Conservation (phyloP, 495 filamentous ascomycete genomes). For the Podospora anserina region DNA sequence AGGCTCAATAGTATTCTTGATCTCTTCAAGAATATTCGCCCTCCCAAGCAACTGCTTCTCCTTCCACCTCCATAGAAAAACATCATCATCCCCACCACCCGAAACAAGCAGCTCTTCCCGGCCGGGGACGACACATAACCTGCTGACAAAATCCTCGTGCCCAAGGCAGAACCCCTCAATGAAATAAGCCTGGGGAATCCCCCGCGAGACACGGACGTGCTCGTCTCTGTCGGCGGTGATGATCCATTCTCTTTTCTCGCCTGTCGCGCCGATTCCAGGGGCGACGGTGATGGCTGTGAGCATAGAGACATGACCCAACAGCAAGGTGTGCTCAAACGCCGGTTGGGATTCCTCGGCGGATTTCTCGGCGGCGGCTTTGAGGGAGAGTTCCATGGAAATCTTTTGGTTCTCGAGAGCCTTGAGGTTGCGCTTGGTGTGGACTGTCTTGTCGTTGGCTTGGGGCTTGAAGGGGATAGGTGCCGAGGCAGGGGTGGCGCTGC, state of each 20-base stretch:
- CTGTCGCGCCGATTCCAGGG: not conserved
- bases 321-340: conserved; percentile 65
- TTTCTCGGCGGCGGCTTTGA: conserved; percentile 32
- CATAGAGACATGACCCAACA: conserved; percentile 93
- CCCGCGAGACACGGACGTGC: conserved; percentile 89
- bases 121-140: conserved; percentile 60
- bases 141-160: conserved; percentile 76
- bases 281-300: conserved; percentile 69
- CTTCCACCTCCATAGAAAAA: conserved; percentile 83
- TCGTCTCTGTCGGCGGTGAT: conserved; percentile 92
- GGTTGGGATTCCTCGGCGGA: conserved; percentile 43
- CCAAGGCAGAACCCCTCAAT: conserved; percentile 88
- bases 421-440: conserved; percentile 79
- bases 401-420: conserved; percentile 70
- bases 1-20: conserved; percentile 30
- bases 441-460: conserved; percentile 68
- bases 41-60: conserved; percentile 52
- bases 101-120: conserved; percentile 65
- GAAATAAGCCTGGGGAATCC: conserved; percentile 75
- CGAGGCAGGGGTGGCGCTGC: conserved; percentile 23
- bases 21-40: conserved; percentile 46
- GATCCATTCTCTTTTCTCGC: conserved; percentile 57
- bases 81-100: conserved; percentile 75
- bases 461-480: conserved; percentile 31
- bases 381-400: conserved; percentile 46